A percentile compares a stretch with the other conserved stretches of the same genome.
These are phyloP conservation scores for Daldinia sp. DNA, from an alignment of 2,329 filamentous ascomycete genomes.

Conservation along the genomic window DNA sequence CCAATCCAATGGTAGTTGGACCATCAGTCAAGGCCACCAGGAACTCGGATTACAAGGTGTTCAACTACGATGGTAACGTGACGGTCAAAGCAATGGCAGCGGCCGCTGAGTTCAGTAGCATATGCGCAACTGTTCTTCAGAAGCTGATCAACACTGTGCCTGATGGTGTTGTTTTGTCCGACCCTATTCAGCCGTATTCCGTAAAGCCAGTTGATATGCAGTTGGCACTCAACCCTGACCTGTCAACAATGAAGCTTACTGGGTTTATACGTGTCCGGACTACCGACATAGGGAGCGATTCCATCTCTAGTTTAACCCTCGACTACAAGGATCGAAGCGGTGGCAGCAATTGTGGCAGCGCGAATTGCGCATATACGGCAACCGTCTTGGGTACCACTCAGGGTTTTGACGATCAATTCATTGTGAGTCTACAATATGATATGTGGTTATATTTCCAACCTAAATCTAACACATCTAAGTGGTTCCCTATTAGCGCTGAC, in stretches of 20 bases:
- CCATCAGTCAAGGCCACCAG: conserved; percentile 54
- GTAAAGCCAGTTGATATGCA: conserved; percentile 68
- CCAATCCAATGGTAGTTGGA: conserved; percentile 64
- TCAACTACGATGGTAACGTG: conserved; percentile 62
- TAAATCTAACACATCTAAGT: conserved; percentile 36
- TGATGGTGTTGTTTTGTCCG: conserved; percentile 57
- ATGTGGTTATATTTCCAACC: background rate
- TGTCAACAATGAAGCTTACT: conserved; percentile 57
- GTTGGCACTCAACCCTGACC: conserved; percentile 60
- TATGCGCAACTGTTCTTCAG: conserved; percentile 62
- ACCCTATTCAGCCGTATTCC: conserved; percentile 62
- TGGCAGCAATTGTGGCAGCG: conserved; percentile 53
- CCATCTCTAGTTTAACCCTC: conserved; percentile 58
- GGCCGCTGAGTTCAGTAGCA: conserved; percentile 53
- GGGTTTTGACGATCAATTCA: conserved; percentile 69
- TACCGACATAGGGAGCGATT: conserved; percentile 53
- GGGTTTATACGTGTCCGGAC: conserved; percentile 67
- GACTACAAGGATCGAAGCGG: conserved; percentile 65
- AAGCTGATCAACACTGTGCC: conserved; percentile 71
- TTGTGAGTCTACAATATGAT: conserved; percentile 49
- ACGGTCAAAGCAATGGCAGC: conserved; percentile 61
- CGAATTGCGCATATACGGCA: conserved; percentile 55
- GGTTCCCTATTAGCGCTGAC: conserved; percentile 55
- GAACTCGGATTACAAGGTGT: conserved; percentile 65
- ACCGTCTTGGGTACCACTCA: conserved; percentile 57